phyloP scores from a whole-genome alignment of 345 rosid species.

The Erucastrum elatum region DNA sequence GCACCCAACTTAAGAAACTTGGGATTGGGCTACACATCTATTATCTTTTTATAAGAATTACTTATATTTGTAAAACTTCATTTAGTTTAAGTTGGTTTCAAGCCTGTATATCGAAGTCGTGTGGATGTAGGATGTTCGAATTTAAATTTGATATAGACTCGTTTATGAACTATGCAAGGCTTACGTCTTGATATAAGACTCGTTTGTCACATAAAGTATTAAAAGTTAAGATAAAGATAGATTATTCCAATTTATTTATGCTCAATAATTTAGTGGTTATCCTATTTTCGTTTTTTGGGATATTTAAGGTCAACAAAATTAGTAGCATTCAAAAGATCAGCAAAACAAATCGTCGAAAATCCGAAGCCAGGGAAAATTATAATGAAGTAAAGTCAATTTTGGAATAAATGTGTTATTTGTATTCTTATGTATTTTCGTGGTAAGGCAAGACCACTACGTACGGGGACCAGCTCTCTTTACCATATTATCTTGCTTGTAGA shows the following conservation, averaged over 20 bases:
- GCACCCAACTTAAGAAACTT: neutral
- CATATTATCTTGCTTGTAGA: constrained; percentile 11
- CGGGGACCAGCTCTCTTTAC: constrained; percentile 19
- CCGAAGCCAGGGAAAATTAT: constrained; percentile 3
- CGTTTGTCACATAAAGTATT: neutral
- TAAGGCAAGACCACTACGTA: constrained; percentile 7
- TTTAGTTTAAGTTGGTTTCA: neutral
- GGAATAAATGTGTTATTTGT: constrained; percentile 34
- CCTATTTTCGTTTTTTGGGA: neutral
- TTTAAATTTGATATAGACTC: neutral
- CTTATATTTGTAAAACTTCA: neutral
- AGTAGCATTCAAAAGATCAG: neutral
- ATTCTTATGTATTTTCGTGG: constrained; percentile 15
- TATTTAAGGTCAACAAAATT: neutral
- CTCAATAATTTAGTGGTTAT: neutral
- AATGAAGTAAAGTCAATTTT: constrained; percentile 10
- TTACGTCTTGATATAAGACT: neutral
- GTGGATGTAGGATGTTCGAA: neutral
- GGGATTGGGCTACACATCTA: neutral
- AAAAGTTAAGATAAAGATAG: neutral
- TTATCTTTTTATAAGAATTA: neutral
- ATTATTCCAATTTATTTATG: neutral
- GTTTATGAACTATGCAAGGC: neutral
- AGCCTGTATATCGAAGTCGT: neutral
- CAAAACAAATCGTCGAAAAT: neutral